These are phyloP conservation scores for Ceratonia siliqua DNA, from an alignment of 306 rosid genomes.

Conservation along the genomic window DNA sequence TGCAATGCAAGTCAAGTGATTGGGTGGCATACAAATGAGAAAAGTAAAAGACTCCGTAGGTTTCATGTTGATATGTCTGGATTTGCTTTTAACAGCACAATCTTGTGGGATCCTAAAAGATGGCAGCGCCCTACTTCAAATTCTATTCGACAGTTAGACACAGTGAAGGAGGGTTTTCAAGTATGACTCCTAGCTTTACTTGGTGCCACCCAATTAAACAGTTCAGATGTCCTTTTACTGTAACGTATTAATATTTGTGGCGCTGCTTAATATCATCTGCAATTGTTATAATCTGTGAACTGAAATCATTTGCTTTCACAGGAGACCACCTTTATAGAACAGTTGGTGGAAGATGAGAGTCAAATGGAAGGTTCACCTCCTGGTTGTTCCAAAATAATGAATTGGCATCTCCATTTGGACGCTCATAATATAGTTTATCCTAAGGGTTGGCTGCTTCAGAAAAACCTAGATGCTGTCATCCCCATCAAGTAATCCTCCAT, in stretches of 20 bases:
- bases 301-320: constrained; percentile 37
- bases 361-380: constrained; percentile 82
- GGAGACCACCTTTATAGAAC: constrained; percentile 96
- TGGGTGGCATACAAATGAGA: constrained; percentile 99
- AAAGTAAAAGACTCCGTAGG: constrained; percentile 83
- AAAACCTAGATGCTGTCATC: constrained; percentile 67
- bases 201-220: constrained; percentile 25
- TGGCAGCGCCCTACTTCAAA: constrained; percentile 73
- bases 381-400: constrained; percentile 77
- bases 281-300: constrained; percentile 26
- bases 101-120: constrained; percentile 93
- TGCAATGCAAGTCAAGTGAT: constrained; percentile 90
- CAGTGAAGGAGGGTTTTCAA: constrained; percentile 97
- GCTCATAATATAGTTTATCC: constrained; percentile 61
- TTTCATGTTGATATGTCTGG: constrained; percentile 99
- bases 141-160: constrained; percentile 78
- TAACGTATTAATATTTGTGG: constrained; percentile 13
- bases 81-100: constrained; percentile 96
- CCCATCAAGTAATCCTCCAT: constrained; percentile 55
- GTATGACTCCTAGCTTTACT: constrained; percentile 45
- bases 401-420: constrained; percentile 96
- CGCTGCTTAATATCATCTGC: constrained; percentile 25
- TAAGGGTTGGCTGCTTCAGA: constrained; percentile 79
- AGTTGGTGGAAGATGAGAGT: constrained; percentile 85
- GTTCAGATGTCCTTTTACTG: constrained; percentile 5